Conservation (phyloP, 1,284 basidiomycete species). For the Stereum hirsutum region DNA sequence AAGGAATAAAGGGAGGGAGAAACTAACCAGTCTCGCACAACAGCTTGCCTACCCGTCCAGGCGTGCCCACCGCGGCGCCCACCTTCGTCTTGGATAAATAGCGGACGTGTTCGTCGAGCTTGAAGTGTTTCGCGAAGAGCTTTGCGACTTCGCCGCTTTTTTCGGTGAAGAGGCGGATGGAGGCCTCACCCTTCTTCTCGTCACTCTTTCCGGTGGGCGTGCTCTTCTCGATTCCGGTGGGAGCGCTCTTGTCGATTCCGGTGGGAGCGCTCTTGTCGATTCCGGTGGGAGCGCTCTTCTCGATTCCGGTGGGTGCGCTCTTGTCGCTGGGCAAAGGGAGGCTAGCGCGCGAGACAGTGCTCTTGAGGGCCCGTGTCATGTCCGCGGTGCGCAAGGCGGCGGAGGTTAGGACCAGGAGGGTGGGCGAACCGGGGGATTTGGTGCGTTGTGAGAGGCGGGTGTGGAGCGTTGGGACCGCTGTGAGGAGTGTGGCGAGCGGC, state of each 20-base stretch:
- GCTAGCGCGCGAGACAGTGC: slow-evolving; percentile 55
- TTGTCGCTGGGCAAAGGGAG: no score
- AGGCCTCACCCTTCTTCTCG: no score
- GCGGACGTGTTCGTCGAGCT: slow-evolving; percentile 68
- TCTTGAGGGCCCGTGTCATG: slow-evolving; percentile 61
- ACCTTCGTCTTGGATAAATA: slow-evolving; percentile 71
- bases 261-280: no score
- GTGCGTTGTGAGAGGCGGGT: slow-evolving; percentile 63
- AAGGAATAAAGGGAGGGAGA: background rate
- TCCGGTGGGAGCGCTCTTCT: no score
- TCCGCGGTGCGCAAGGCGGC: slow-evolving; percentile 77
- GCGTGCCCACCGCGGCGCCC: slow-evolving; percentile 74
- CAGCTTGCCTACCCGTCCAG: slow-evolving; percentile 73
- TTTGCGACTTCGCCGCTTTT: slow-evolving; percentile 81
- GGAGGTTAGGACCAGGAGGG: slow-evolving; percentile 65
- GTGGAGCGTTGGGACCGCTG: slow-evolving; percentile 62
- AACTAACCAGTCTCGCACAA: slow-evolving; percentile 63
- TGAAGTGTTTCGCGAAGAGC: slow-evolving; percentile 81
- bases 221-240: no score
- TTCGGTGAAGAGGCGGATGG: no score
- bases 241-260: no score
- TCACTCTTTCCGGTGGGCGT: no score
- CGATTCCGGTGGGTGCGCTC: no score
- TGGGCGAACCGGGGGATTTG: slow-evolving; percentile 68
- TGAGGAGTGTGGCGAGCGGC: slow-evolving; percentile 1